Conservation (phyloP, 306 rosid genomes). For the Fragaria vesca region DNA sequence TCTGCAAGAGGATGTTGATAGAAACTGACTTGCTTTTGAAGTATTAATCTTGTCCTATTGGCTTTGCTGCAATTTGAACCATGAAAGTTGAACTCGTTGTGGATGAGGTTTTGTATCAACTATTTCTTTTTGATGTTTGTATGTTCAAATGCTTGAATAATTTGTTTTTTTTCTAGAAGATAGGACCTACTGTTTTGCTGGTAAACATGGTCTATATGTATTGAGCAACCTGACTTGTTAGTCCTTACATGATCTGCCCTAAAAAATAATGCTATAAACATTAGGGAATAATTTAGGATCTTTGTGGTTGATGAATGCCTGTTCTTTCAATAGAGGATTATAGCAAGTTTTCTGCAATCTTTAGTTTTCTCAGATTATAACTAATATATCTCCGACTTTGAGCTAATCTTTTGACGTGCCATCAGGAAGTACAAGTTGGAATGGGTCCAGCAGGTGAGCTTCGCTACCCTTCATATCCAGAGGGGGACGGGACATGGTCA, state of each 20-base stretch:
- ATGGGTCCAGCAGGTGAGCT: constrained; percentile 99
- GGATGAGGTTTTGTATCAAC: not conserved
- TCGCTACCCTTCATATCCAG: constrained; percentile 96
- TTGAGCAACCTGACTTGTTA: not conserved
- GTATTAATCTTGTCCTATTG: not conserved
- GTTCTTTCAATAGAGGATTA: not conserved
- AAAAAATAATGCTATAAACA: not conserved
- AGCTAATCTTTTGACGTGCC: not conserved
- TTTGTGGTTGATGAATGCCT: not conserved
- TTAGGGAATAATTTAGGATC: not conserved
- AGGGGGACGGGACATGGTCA: constrained; percentile 81
- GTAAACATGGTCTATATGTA: not conserved
- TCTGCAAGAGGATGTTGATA: not conserved
- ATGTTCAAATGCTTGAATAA: not conserved
- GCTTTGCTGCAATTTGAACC: not conserved
- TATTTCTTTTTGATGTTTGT: not conserved
- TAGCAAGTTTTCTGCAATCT: not conserved
- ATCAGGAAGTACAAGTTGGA: constrained; percentile 97
- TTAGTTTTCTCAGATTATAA: not conserved
- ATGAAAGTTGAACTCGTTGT: not conserved
- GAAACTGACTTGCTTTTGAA: not conserved
- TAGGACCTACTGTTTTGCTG: not conserved
- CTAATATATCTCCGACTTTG: not conserved
- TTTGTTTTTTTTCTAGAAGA: not conserved
- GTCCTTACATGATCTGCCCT: not conserved